Conservation (phyloP, 2,329 filamentous ascomycete genomes). For the Phaeophleospora eucalypticola region DNA sequence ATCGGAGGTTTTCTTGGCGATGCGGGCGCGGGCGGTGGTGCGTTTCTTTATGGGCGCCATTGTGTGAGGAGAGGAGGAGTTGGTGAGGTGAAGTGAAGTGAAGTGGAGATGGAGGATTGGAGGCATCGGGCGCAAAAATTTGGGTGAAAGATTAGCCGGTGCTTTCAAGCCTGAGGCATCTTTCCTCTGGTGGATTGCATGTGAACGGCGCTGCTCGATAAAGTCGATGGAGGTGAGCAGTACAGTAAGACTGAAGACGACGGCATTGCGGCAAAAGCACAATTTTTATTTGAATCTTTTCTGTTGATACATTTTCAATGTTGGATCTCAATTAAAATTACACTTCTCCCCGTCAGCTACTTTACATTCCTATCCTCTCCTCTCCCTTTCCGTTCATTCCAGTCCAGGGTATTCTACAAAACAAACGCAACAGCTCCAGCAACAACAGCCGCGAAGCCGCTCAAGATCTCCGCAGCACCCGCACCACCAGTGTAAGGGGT, state of each 20-base stretch:
- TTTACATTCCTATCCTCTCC: too few species aligned
- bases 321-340: too few species aligned
- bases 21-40: constrained; percentile 14
- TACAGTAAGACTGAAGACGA: too few species aligned
- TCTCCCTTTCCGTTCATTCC: too few species aligned
- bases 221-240: too few species aligned
- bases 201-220: too few species aligned
- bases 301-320: too few species aligned
- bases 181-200: too few species aligned
- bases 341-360: too few species aligned
- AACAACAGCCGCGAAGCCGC: constrained; percentile 4
- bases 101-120: neutral
- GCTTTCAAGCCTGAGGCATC: too few species aligned
- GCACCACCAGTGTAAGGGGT: constrained; percentile 2
- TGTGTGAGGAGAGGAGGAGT: constrained; percentile 3
- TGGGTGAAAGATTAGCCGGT: neutral
- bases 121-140: neutral
- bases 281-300: too few species aligned
- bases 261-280: too few species aligned
- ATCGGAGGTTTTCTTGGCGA: constrained; percentile 12
- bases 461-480: neutral
- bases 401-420: constrained; percentile 1
- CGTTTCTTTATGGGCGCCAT: constrained; percentile 17
- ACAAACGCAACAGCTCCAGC: constrained; percentile 5
- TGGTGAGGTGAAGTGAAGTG: neutral